Evolutionary conservation across 1,139 yeast species (phyloP).

Genomic region (Martiniozyma asiatica): DNA sequence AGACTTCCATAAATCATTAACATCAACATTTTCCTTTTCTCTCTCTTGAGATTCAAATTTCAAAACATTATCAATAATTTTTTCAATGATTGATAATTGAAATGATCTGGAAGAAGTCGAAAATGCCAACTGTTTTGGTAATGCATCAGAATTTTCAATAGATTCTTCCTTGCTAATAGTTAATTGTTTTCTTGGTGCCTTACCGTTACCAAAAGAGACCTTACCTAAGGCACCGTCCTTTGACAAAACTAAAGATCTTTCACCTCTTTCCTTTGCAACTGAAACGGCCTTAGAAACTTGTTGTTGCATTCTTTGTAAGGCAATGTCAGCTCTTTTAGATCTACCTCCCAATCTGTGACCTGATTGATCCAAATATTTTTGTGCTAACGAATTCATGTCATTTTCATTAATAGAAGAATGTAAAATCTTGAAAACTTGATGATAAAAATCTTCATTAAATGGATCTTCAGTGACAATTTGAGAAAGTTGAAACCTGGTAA

Average conservation of each 20-base stretch:
- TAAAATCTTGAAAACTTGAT: conserved; percentile 84
- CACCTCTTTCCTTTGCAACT: conserved; percentile 80
- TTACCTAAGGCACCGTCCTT: conserved; percentile 90
- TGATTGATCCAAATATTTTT: conserved; percentile 88
- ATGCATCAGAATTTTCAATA: conserved; percentile 9
- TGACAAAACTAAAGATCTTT: conserved; percentile 46
- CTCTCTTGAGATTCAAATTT: conserved; percentile 78
- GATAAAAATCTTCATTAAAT: conserved; percentile 90
- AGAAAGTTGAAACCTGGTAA: conserved; percentile 85
- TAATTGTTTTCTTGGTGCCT: conserved; percentile 81
- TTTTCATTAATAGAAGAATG: conserved; percentile 27
- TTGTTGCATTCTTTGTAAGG: conserved; percentile 95
- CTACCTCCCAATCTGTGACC: conserved; percentile 88
- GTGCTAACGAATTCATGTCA: conserved; percentile 60
- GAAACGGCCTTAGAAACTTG: conserved; percentile 96
- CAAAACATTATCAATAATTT: conserved; percentile 66
- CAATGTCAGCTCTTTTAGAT: conserved; percentile 83
- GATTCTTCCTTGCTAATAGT: conserved; percentile 36
- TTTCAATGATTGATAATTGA: conserved; percentile 51
- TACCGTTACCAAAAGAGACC: conserved; percentile 70
- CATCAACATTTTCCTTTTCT: conserved; percentile 42
- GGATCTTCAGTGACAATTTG: conserved; percentile 97
- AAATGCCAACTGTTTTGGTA: conserved; percentile 21
- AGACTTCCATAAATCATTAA: conserved; percentile 62
- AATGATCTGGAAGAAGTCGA: conserved; percentile 23